Percentiles rank a stretch among this genome's conserved stretches.
These are phyloP conservation scores for Yarrowia deformans DNA, from an alignment of 805 yeast species.

Conservation along the genomic window DNA sequence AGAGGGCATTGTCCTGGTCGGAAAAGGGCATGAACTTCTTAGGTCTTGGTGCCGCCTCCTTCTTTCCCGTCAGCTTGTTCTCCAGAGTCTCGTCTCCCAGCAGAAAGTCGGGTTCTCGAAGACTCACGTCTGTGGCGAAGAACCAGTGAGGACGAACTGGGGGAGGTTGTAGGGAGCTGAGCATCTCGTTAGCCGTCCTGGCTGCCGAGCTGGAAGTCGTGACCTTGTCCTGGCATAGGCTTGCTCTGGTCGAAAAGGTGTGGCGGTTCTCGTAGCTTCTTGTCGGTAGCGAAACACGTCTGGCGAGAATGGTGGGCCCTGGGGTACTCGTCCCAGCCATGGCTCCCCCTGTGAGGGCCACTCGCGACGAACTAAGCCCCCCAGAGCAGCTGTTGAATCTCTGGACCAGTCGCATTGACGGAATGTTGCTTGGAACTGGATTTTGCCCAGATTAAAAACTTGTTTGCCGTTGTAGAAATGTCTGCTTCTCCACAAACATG, in stretches of 20 bases:
- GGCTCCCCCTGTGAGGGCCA: neutral
- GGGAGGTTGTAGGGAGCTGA: constrained; percentile 32
- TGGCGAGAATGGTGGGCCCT: neutral
- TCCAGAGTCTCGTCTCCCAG: constrained; percentile 27
- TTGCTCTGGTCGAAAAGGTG: neutral
- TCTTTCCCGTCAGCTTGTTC: constrained; percentile 46
- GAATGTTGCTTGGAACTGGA: too few species aligned
- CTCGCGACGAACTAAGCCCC: neutral
- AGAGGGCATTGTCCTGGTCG: constrained; percentile 61
- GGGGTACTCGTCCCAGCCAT: neutral
- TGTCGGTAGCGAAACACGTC: neutral
- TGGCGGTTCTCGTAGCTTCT: neutral
- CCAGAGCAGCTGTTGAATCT: neutral
- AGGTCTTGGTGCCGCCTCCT: constrained; percentile 47
- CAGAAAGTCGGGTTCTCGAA: constrained; percentile 67
- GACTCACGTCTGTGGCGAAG: constrained; percentile 82
- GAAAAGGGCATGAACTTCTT: constrained; percentile 73
- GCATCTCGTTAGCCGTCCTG: constrained; percentile 14
- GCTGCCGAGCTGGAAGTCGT: constrained; percentile 1
- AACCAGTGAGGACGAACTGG: constrained; percentile 61
- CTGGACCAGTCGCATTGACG: neutral
- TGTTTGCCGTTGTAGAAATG: neutral
- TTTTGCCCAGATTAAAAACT: neutral
- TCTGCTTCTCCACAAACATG: constrained; percentile 21
- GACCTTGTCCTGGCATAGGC: neutral